Conservation (phyloP, 164 flowering plant species). For the Vitis vinifera region DNA sequence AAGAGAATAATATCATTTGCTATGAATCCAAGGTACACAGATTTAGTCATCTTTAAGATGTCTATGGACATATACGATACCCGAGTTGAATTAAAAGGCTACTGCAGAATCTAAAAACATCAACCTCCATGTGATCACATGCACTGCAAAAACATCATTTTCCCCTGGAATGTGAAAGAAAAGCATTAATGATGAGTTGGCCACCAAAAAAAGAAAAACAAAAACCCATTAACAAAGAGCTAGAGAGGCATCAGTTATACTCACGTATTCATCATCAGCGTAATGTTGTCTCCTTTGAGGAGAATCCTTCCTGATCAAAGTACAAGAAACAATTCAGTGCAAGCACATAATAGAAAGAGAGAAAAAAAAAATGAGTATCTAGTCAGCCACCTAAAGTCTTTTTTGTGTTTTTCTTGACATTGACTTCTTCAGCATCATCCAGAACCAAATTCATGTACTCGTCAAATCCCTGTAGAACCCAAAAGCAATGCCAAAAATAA, state of each 20-base stretch:
- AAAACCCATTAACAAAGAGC: neutral
- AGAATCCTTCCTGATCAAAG: constrained; percentile 61
- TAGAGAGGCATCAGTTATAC: constrained; percentile 17
- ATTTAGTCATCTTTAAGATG: no score
- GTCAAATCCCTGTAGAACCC: constrained; percentile 67
- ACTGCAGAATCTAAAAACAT: no score
- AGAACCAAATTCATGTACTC: constrained; percentile 95
- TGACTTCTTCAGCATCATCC: constrained; percentile 89
- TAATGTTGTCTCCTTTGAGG: constrained; percentile 73
- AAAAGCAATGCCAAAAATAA: neutral
- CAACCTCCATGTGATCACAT: no score
- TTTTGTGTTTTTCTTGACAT: constrained; percentile 63
- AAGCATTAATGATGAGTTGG: neutral
- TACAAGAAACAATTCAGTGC: neutral
- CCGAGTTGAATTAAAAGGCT: no score
- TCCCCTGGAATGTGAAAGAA: constrained; percentile 33
- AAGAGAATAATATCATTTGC: no score
- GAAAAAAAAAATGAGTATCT: no score
- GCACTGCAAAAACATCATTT: constrained; percentile 26
- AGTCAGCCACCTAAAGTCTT: constrained; percentile 49
- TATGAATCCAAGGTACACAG: no score
- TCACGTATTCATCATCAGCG: constrained; percentile 76
- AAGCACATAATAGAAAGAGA: neutral
- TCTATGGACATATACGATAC: no score
- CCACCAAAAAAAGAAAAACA: neutral